phyloP scores from a whole-genome alignment of 2,329 filamentous ascomycete species.

The Beauveria brongniartii region DNA sequence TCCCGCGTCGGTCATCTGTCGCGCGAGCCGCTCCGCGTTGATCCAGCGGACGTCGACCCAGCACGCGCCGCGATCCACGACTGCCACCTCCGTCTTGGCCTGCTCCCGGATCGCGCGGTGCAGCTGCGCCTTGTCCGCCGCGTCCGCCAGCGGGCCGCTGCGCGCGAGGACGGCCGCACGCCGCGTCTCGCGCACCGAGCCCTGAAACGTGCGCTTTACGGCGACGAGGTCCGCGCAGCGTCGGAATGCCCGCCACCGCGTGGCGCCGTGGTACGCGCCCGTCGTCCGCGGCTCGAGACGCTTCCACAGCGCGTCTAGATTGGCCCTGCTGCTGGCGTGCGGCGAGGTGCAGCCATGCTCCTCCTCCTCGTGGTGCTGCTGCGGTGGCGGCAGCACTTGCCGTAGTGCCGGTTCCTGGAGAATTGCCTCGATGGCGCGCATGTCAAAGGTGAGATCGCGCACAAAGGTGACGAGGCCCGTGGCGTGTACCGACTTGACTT shows the following conservation, averaged over 20 bases:
- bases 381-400: background rate
- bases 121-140: constrained; percentile 22
- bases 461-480: constrained; percentile 19
- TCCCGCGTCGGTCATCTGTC: constrained; percentile 33
- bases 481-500: constrained; percentile 6
- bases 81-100: constrained; percentile 26
- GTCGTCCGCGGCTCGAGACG: constrained; percentile 20
- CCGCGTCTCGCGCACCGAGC: constrained; percentile 21
- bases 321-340: background rate
- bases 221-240: constrained; percentile 23
- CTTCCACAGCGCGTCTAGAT: constrained; percentile 12
- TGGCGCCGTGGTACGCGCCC: constrained; percentile 15
- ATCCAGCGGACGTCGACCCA: constrained; percentile 27
- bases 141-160: constrained; percentile 10
- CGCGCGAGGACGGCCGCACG: constrained; percentile 15
- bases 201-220: constrained; percentile 26
- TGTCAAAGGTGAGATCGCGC: constrained; percentile 16
- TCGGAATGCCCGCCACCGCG: constrained; percentile 27
- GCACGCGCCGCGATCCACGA: constrained; percentile 27
- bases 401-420: constrained; percentile 9
- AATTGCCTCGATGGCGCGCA: constrained; percentile 11
- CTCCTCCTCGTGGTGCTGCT: background rate
- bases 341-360: too few relatives aligned
- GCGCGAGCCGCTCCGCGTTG: constrained; percentile 24
- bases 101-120: constrained; percentile 26